Evolutionary conservation across 192 early-diverging fungal genomes (phyloP), one percentile per base, ranked within the genome.

Genomic region (Phycomyces nitens): DNA sequence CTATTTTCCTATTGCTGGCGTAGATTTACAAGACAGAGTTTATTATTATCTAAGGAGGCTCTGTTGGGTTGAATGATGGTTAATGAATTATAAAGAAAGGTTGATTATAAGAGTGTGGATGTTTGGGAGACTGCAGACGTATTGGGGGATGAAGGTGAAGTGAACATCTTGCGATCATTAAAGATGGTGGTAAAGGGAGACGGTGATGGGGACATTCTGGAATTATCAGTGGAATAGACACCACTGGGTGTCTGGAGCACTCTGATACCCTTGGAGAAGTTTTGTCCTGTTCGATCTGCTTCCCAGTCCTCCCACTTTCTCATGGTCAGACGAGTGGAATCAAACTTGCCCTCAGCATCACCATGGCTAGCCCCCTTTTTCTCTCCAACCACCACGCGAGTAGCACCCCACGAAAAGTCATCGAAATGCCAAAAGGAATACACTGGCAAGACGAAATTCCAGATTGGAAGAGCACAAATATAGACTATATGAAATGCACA

Each of bases 381-480:
- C 63, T 88, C 88, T 54, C 89, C 89, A 38, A 79, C 80, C 14
- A 92, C 87, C 53, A 85, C 85, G 40, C 90, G 84, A 15, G 90
- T 92, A 26, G 85, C 84, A 16, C 90, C 91, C 90, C 91, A 94
- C 39, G 85, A 86, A 57, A 95, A 95, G 65, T 95, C 93, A 70
- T 93, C 92, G 78, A 94, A 94, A 73, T 94, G 90, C 93, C 93
- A 95, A 78, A 90, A 95, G 6, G 94, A 87, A 66, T 98, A 98
- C 0, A 88, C 44, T 6, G 96, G 96, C 23, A 98, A 83, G 41
- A 98, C 66, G 58, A 97, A 84, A 73, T 98, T 95, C 96, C 96
- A 98, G 16, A 98, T 69, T 12, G 96, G 96, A 27, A 97, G 77
- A 12, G 95, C 89, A 29, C 88, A 53, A 53, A 91, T 73, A 58